These are phyloP conservation scores for Sporothrix mexicana DNA, from an alignment of 2,329 filamentous ascomycete species.

Conservation along the genomic window DNA sequence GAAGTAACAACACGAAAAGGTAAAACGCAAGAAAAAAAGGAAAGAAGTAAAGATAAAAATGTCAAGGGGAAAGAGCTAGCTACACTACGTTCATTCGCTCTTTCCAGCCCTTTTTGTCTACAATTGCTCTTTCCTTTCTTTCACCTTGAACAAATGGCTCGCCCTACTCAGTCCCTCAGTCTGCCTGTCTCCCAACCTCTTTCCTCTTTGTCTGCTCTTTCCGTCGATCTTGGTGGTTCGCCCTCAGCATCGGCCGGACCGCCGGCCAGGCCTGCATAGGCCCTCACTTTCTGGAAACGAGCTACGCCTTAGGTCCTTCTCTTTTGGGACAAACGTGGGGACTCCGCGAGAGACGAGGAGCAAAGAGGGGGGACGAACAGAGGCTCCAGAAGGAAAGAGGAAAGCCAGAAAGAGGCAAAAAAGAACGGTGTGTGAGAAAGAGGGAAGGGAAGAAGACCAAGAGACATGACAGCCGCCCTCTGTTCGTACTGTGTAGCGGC, in stretches of 20 bases:
- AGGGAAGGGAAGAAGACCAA: not conserved
- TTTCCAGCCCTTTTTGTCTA: not conserved
- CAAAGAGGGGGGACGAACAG: slow-evolving; percentile 16
- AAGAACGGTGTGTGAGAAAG: not conserved
- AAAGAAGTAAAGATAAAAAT: not conserved
- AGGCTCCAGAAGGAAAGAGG: not conserved
- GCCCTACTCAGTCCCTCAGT: not conserved
- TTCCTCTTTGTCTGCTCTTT: not conserved
- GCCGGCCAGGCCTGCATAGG: slow-evolving; percentile 21
- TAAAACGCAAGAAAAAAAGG: not conserved
- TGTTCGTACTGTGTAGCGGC: slow-evolving; percentile 21
- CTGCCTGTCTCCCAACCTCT: not conserved
- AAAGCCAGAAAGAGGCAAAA: not conserved
- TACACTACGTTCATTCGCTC: not conserved
- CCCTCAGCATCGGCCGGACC: slow-evolving; percentile 1
- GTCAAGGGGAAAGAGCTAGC: slow-evolving; percentile 7
- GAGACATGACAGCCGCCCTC: not conserved
- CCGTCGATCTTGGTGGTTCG: not conserved
- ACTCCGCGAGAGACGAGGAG: not conserved
- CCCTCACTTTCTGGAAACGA: slow-evolving; percentile 8
- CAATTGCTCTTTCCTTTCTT: not conserved
- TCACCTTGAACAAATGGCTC: not conserved
- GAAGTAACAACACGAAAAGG: not conserved
- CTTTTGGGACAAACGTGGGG: slow-evolving; percentile 28
- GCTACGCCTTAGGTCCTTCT: slow-evolving; percentile 27